A percentile compares a stretch with the other conserved stretches of the same genome.
These are phyloP conservation scores for Candida sanyiensis DNA, from an alignment of 805 yeast species.

Conservation along the genomic window DNA sequence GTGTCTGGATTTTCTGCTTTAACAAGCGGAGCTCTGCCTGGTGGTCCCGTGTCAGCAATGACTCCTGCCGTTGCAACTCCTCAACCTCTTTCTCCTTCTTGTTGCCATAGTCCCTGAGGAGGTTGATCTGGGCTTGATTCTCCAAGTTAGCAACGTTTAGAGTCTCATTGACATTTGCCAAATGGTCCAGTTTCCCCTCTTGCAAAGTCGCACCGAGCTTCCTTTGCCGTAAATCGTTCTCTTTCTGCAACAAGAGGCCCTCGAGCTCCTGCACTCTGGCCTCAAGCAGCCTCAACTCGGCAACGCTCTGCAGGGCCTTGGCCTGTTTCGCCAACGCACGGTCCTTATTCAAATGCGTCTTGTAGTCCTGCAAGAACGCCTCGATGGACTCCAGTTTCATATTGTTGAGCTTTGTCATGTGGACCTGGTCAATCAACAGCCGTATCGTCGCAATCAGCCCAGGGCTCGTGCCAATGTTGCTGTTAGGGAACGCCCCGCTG, in stretches of 20 bases:
- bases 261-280: background rate
- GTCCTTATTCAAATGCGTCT: constrained; percentile 13
- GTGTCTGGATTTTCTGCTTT: background rate
- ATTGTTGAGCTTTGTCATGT: constrained; percentile 54
- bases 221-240: constrained; percentile 3
- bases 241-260: background rate
- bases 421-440: constrained; percentile 47
- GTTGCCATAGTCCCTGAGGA: background rate
- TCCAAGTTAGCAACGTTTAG: background rate
- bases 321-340: constrained; percentile 3
- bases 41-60: background rate
- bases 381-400: constrained; percentile 50
- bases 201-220: background rate
- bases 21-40: background rate
- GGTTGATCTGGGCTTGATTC: background rate
- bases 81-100: background rate
- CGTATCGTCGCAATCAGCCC: constrained; percentile 52
- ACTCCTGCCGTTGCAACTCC: background rate
- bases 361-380: constrained; percentile 48
- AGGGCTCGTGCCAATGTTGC: constrained; percentile 52
- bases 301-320: constrained; percentile 1
- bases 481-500: constrained; percentile 53
- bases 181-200: background rate
- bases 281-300: background rate
- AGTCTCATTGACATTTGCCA: background rate